Evolutionary conservation across 805 yeast genomes (phyloP), one percentile per base, ranked within the genome.

Genomic region (Cyberlindnera suaveolens): DNA sequence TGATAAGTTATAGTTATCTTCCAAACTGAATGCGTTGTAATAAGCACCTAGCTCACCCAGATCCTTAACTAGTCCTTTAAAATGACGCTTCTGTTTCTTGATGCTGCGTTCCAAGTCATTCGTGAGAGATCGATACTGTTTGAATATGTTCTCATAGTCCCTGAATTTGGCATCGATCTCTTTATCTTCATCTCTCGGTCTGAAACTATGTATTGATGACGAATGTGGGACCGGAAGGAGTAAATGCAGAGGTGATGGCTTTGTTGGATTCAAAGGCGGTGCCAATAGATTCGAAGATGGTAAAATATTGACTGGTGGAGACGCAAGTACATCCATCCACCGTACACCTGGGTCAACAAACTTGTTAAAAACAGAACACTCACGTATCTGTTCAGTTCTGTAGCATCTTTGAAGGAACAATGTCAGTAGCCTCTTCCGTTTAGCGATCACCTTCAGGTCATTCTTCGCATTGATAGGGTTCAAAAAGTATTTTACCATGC

Each of bases 331-430:
- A 56, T 90, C 96, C 19, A 74, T 70, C 91, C 96, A 93, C 51
- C 77, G 75, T 11, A 86, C 78, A 47, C 83, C 83, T 6, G 98
- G 96, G 57, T 89, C 93, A 44, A 93, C 62, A 56, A 93, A 93
- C 57, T 82, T 78, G 34, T 78, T 73, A 55, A 89, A 86, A 18
- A 85, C 78, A 16, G 72, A 71, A 49, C 81, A 75, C 20, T 71
- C 70, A 33, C 78, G 64, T 18, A 93, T 71, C 49, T 72, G 75
- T 1, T 68, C 66, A 38, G 81, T 78, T 9, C 65, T 62, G 41
- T 77, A 54, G 60, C 98, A 91, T 47, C 89, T 72, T 56, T 85
- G 85, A 44, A 93, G 68, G 57, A 93, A 93, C 18, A 77, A 80
- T 0, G 84, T 71, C 36, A 90, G 72, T 73, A 85, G 74, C 46